Evolutionary conservation across 345 rosid species (phyloP), one percentile per base, ranked within the genome.

Genomic region (Populus euphratica): DNA sequence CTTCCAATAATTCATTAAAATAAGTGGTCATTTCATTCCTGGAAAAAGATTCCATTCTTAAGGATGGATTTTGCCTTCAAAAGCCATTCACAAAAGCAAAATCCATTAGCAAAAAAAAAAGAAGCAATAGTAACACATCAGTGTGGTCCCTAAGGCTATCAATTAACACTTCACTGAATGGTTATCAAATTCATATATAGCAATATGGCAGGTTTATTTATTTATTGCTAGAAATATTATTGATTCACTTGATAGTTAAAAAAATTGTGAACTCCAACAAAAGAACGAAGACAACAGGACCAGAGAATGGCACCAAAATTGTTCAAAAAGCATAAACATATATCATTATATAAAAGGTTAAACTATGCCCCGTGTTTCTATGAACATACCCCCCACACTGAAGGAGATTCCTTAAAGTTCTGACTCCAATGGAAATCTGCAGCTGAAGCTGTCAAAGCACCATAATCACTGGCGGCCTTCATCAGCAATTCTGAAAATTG

Each of bases 401-500:
- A 82, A 81, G 97, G 99, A 85, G 98, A 86, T 80, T 96, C 99
- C 88, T 89, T 96, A 80, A 96, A 96, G 89, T 91, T 96, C 79
- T 91, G 97, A 85, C 92, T 96, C 99, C 99, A 96, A 13, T 92
- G 97, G 78, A 96, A 94, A 86, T 96, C 99, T 27, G 93, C 76
- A 62, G 87, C 95, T 14, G 98, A 92, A 44, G 98, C 93, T 75
- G 99, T 92, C 88, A 96, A 86, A 68, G 94, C 89, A 64, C 97
- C 97, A 80, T 96, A 96, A 81, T 96, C 99, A 81, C 99, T 85
- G 11, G 99, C 99, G 21, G 99, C 99, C 79, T 92, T 94, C 97
- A 90, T 94, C 78, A 96, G 88, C 80, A 96, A 84, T 75, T 94
- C 99, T 0, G 98, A 96, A 76, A 96, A 96, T 91, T 96, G 98